Evolutionary conservation across 495 filamentous ascomycete genomes (phyloP).

Genomic region (Neurospora intermedia): DNA sequence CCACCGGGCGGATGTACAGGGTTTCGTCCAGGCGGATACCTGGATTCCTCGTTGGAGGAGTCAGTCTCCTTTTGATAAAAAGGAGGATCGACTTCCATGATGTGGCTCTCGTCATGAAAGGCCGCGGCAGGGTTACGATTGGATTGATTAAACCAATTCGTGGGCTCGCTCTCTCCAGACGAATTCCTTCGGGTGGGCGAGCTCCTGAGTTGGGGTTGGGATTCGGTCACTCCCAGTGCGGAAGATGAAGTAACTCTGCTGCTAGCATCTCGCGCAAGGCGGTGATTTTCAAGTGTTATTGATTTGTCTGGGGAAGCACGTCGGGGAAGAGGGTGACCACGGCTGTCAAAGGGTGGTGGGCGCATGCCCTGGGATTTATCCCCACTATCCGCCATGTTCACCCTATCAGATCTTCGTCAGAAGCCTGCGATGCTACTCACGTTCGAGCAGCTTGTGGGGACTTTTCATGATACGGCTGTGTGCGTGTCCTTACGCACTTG

Average conservation of each 20-base stretch:
- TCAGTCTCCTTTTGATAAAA: slow-evolving; percentile 39
- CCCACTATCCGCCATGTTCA: slow-evolving; percentile 12
- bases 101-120: slow-evolving; percentile 7
- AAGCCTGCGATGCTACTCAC: not conserved
- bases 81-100: slow-evolving; percentile 44
- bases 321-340: slow-evolving; percentile 27
- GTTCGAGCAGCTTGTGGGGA: not conserved
- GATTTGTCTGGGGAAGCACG: slow-evolving; percentile 29
- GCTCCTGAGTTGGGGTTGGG: not conserved
- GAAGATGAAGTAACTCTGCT: slow-evolving; percentile 1
- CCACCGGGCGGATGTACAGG: slow-evolving; percentile 12
- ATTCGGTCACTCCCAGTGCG: not conserved
- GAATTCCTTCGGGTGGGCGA: slow-evolving; percentile 24
- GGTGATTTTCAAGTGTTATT: slow-evolving; percentile 30
- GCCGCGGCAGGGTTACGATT: slow-evolving; percentile 29
- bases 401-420: slow-evolving; percentile 5
- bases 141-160: slow-evolving; percentile 37
- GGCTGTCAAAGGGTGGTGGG: slow-evolving; percentile 14
- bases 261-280: slow-evolving; percentile 26
- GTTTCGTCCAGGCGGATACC: not conserved
- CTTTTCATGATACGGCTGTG: not conserved
- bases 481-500: not conserved
- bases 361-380: slow-evolving; percentile 10
- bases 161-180: slow-evolving; percentile 32
- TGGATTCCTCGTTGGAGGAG: slow-evolving; percentile 29